Evolutionary conservation across 768 basidiomycete genomes (phyloP), one percentile per base, ranked within the genome.

Genomic region (Mycena alexandri): DNA sequence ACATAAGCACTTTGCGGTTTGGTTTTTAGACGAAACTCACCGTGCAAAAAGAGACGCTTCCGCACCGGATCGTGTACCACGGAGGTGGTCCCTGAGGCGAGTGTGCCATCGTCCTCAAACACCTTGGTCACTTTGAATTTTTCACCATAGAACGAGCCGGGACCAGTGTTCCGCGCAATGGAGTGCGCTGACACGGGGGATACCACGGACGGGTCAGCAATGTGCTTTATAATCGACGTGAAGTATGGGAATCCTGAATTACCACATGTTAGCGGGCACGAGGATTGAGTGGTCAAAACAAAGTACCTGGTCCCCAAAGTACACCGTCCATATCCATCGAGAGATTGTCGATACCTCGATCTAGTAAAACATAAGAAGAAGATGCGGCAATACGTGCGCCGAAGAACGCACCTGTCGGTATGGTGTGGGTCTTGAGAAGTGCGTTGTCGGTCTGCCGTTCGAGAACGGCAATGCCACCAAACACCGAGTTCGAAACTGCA

Each of bases 41-140:
- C 90, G 71, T 87, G 85, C 67, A 92, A 73, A 75, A 86, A 93
- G 21, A 93, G 72, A 41, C 72, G 80, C 21, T 78, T 76, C 53
- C 87, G 80, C 69, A 83, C 71, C 3, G 84, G 75, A 71, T 91
- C 89, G 70, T 89, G 85, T 17, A 81, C 88, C 3, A 78, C 89
- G 2, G 84, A 79, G 2, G 92, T 93, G 41, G 82, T 79, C 9
- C 84, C 88, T 17, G 86, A 86, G 13, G 86, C 85, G 25, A 90
- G 55, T 4, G 74, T 78, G 11, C 92, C 91, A 64, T 88, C 81
- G 75, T 93, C 90, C 75, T 92, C 89, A 64, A 93, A 92, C 38
- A 88, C 90, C 83, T 86, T 90, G 58, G 88, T 85, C 17, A 89
- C 77, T 34, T 79, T 83, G 70, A 84, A 88, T 71, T 89, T 91